Conservation (phyloP, 441 rosid genomes). For the Cnidoscolus chayamansa region DNA sequence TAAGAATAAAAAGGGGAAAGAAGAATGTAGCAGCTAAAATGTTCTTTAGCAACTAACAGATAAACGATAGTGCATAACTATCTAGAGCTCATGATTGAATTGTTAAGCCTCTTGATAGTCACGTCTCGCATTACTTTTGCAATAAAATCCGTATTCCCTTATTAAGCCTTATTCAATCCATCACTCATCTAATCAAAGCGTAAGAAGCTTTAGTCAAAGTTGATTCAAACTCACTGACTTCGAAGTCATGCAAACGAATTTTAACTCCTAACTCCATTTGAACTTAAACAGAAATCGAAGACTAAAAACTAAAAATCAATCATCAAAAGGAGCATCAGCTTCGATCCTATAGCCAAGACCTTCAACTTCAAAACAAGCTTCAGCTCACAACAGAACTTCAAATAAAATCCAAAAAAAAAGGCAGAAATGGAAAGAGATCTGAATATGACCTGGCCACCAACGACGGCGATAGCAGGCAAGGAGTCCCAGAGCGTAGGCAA, state of each 20-base stretch:
- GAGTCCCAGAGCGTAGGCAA: constrained; percentile 98
- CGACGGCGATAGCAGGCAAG: constrained; percentile 92
- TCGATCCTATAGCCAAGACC: neutral
- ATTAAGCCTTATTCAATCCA: neutral
- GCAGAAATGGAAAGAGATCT: constrained; percentile 3
- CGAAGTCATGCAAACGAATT: neutral
- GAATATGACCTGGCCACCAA: constrained; percentile 84
- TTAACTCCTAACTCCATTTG: neutral
- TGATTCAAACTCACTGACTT: neutral
- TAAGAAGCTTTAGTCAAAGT: neutral
- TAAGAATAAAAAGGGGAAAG: too few relatives aligned
- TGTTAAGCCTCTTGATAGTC: neutral
- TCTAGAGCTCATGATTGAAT: neutral
- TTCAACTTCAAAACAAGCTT: neutral
- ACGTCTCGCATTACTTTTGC: neutral
- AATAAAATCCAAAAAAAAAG: neutral
- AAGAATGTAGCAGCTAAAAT: neutral
- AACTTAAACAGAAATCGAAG: neutral
- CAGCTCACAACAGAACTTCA: neutral
- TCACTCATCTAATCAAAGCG: neutral
- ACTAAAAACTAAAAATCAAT: neutral
- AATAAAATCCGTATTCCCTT: neutral
- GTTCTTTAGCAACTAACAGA: neutral
- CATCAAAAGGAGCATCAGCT: neutral
- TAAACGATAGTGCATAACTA: neutral